phyloP scores from a whole-genome alignment of 192 early-diverging fungal species.

The Umbelopsis sp. region DNA sequence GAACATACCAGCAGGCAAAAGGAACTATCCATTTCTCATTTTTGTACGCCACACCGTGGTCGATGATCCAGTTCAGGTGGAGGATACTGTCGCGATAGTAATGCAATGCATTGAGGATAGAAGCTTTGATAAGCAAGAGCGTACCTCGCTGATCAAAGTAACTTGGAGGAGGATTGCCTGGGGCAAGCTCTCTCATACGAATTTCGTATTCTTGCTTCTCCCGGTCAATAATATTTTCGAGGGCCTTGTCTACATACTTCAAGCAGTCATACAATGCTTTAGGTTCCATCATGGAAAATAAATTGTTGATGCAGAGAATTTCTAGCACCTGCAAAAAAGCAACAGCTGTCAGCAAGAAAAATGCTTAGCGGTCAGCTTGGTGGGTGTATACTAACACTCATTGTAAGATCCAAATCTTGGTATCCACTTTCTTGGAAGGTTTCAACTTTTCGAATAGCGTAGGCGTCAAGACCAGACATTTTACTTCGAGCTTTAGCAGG shows the following conservation, averaged over 20 bases:
- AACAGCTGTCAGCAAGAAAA: neutral
- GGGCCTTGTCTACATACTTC: slow-evolving; percentile 16
- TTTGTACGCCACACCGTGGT: slow-evolving; percentile 39
- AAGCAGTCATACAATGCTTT: slow-evolving; percentile 29
- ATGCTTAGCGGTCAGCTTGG: neutral
- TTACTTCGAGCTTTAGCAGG: slow-evolving; percentile 41
- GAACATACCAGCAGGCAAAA: slow-evolving; percentile 48
- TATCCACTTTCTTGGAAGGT: slow-evolving; percentile 41
- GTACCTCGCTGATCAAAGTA: slow-evolving; percentile 45
- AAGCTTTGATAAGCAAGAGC: slow-evolving; percentile 48
- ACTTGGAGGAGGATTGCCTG: slow-evolving; percentile 26
- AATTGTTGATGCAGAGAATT: slow-evolving; percentile 54
- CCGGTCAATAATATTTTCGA: slow-evolving; percentile 13
- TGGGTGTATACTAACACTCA: slow-evolving; percentile 4
- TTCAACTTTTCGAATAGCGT: slow-evolving; percentile 47
- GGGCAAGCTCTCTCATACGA: slow-evolving; percentile 35
- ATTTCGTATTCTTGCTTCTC: slow-evolving; percentile 32
- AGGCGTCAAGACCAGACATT: slow-evolving; percentile 48
- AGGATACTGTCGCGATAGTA: slow-evolving; percentile 41
- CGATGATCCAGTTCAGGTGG: slow-evolving; percentile 52
- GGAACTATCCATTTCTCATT: slow-evolving; percentile 53
- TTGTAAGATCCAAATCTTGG: slow-evolving; percentile 40
- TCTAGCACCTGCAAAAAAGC: slow-evolving; percentile 40
- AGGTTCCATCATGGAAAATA: slow-evolving; percentile 44
- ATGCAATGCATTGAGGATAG: slow-evolving; percentile 45